Evolutionary conservation across 495 filamentous ascomycete species (phyloP), one percentile per base, ranked within the genome.

Genomic region (Xylaria longipes): DNA sequence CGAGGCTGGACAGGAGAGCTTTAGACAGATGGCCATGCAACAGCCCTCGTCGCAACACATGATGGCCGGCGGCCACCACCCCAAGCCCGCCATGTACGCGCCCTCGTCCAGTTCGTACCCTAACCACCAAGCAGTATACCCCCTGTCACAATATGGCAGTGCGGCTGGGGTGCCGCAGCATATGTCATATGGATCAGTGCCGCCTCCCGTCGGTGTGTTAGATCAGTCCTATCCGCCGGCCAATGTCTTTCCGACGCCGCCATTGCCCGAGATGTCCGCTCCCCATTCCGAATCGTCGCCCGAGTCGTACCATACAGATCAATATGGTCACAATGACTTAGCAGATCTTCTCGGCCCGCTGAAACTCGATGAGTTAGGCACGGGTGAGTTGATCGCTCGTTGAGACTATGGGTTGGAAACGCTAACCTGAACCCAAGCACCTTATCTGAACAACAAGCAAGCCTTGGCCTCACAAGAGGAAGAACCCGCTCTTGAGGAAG

Each of bases 361-460:
- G 22, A 93, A 89, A 76, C 97, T 99, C 78, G 91, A 97, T 67
- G 92, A 95, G 73, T 91, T 87, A 43, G 96, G 94, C 66, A 92
- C 94, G 72, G 95, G 94, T 97, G 87, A 78, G 92, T 78, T 70
- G 56, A 48, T 62, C 3, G 56, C 61, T 64, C 12, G 29, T 25
- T 0, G 41, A 52, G 12, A 20, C 14, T 3, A 12, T 29, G 8
- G 17, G 41, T 33, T 6, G 37, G 39, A 39, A 54, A 80, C 69
- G 80, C 80, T 76, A 50, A 79, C 71, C 52, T 52, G 22, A 41
- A 25, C 6, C 50, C n/a, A 62, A 94, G 94, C 94, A 46, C 92
- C 93, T 15, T 98, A 97, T 81, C 89, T 98, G 33, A 90, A 93
- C 65, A 92, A 92, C 75, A 94, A 94, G 76, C 71, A 74, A 72